Base-by-base conservation (phyloP, 2,329 filamentous ascomycete genomes). In the Truncatella angustata region DNA sequence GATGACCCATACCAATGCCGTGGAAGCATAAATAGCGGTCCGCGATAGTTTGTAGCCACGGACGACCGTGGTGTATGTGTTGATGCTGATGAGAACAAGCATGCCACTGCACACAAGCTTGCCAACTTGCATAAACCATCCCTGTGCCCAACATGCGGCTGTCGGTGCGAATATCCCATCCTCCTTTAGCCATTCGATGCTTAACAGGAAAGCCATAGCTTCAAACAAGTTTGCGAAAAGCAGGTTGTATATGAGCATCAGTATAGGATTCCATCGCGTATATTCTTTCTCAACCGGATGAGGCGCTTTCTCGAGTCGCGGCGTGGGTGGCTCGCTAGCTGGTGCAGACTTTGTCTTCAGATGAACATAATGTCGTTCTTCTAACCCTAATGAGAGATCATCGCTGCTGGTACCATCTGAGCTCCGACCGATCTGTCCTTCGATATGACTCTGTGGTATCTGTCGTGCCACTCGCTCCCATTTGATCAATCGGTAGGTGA, bases 61-160 rank as follows among this genome's bases (percentile, higher is more conserved):
- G 6, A 45, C 49, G 14, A 51, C 35, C 18, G 49, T 45, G 11
- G 34, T 32, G 12, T 44, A 51, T 18, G 49, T 34, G 39, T 45
- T 35, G 28, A 51, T 43, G 21, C 47, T 50, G 11, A 50, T 50
- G 14, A 50, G 24, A 32, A 50, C 47, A 10, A 50, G 18, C 35
- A 40, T 40, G 20, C 47, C 35, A 24, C 47, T 50, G 5, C 30
- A 40, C 24, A 42, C 47, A 12, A 50, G 35, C 28, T 42, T 40
- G 3, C 47, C 47, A 14, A 42, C 36, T 23, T 50, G 47, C 49
- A 51, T 45, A 18, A 51, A 44, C 49, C 49, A 51, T 11, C 49
- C 49, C 24, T 51, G 49, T 6, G 39, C 30, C 49, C 40, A 44
- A 18, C 49, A 51, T 9, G 30, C 21, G 3, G 37, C 26, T 18